A percentile compares a stretch with the other conserved stretches of the same genome.
Evolutionary conservation across 2,329 filamentous ascomycete genomes (phyloP).

Genomic region (Emydomyces testavorans): DNA sequence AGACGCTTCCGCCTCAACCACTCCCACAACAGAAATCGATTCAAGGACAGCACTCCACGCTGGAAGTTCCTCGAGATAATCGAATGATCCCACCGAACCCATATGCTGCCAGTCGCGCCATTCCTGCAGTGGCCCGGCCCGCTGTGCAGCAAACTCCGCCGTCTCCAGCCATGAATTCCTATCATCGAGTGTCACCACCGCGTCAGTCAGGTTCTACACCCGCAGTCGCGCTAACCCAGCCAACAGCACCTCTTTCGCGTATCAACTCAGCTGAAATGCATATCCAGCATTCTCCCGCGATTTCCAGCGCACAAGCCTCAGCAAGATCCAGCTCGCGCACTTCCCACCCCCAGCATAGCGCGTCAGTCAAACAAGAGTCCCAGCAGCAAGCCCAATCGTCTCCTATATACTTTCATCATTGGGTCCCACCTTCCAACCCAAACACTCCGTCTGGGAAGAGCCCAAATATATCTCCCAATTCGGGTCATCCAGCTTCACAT

Average conservation of each 20-base stretch:
- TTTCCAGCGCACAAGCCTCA: not conserved
- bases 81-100: slow-evolving; percentile 29
- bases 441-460: slow-evolving; percentile 64
- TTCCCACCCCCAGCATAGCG: slow-evolving; percentile 23
- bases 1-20: slow-evolving; percentile 14
- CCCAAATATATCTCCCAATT: slow-evolving; percentile 40
- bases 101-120: slow-evolving; percentile 22
- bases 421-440: slow-evolving; percentile 71
- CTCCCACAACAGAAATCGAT: slow-evolving; percentile 16
- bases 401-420: slow-evolving; percentile 82
- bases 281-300: slow-evolving; percentile 27
- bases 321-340: not conserved
- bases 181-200: slow-evolving; percentile 21
- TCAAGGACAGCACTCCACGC: slow-evolving; percentile 18
- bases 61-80: slow-evolving; percentile 24
- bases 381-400: slow-evolving; percentile 51
- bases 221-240: slow-evolving; percentile 17
- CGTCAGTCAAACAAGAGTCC: slow-evolving; percentile 27
- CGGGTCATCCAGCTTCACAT: slow-evolving; percentile 38
- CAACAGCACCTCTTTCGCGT: slow-evolving; percentile 17
- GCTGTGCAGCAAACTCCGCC: slow-evolving; percentile 18
- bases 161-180: slow-evolving; percentile 20
- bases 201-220: slow-evolving; percentile 15
- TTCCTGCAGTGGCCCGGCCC: slow-evolving; percentile 14
- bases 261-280: slow-evolving; percentile 36